Percentiles rank a stretch among this genome's conserved stretches.
Evolutionary conservation across 1,284 basidiomycete genomes (phyloP).

Genomic region (Marasmius tenuissimus): DNA sequence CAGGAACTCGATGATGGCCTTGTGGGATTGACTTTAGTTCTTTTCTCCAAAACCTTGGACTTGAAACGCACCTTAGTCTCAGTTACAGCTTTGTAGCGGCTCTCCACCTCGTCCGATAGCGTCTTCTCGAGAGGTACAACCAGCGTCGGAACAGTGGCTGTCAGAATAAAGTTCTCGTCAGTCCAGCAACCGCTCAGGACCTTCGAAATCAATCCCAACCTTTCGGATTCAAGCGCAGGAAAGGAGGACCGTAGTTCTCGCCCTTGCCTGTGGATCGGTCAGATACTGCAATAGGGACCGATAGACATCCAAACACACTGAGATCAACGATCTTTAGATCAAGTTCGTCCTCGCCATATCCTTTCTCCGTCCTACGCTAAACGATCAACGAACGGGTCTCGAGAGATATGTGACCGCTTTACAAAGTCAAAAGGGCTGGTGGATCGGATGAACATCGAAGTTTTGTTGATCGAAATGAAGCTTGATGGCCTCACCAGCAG

Average conservation of each 20-base stretch:
- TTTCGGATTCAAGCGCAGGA: slow-evolving; percentile 76
- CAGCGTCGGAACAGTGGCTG: slow-evolving; percentile 82
- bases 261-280: slow-evolving; percentile 49
- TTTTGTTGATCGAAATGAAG: background rate
- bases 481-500: slow-evolving; percentile 47
- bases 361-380: slow-evolving; percentile 62
- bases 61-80: slow-evolving; percentile 63
- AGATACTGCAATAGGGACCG: background rate
- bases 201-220: slow-evolving; percentile 39
- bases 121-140: slow-evolving; percentile 81
- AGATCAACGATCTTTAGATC: slow-evolving; percentile 64
- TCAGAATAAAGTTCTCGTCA: background rate
- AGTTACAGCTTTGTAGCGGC: slow-evolving; percentile 78
- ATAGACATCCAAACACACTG: slow-evolving; percentile 34
- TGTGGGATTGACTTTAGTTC: slow-evolving; percentile 5
- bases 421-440: slow-evolving; percentile 51
- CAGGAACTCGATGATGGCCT: slow-evolving; percentile 80
- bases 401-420: slow-evolving; percentile 20
- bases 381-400: slow-evolving; percentile 6
- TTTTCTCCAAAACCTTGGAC: background rate
- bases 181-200: background rate
- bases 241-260: slow-evolving; percentile 65
- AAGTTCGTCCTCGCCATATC: slow-evolving; percentile 69
- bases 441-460: background rate
- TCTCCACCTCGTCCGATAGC: slow-evolving; percentile 69